A percentile compares a stretch with the other conserved stretches of the same genome.
These are phyloP conservation scores for Plasmopara muralis DNA, from an alignment of 352 stramenopile genomes.

Conservation along the genomic window DNA sequence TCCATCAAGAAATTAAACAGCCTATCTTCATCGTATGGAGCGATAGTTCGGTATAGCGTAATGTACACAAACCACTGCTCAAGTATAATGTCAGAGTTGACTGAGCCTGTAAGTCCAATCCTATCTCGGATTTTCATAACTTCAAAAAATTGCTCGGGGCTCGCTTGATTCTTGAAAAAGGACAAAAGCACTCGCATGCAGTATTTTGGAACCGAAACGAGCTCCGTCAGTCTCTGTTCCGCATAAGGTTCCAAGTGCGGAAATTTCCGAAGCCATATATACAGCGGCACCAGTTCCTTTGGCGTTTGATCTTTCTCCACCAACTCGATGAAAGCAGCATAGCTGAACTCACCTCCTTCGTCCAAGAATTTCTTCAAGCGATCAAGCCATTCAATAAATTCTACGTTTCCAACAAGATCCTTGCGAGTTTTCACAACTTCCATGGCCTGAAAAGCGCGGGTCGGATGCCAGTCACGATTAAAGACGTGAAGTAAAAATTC, in stretches of 20 bases:
- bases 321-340: background rate
- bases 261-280: background rate
- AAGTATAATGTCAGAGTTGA: background rate
- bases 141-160: background rate
- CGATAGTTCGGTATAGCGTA: background rate
- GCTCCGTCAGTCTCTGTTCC: background rate
- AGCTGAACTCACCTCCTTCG: background rate
- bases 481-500: background rate
- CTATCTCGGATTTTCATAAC: background rate
- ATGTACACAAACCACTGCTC: background rate
- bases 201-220: background rate
- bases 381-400: background rate
- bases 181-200: background rate
- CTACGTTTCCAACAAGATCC: background rate
- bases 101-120: background rate
- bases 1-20: background rate
- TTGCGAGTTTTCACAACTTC: background rate
- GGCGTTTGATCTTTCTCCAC: background rate
- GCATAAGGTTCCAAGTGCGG: background rate
- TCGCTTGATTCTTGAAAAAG: background rate
- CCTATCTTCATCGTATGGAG: background rate
- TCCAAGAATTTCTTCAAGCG: background rate
- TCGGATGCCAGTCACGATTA: background rate
- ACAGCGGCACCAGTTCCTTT: background rate
- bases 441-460: background rate